Evolutionary conservation across 2,329 filamentous ascomycete genomes (phyloP), one percentile per base, ranked within the genome.

Genomic region (Aspergillus pseudoterreus): DNA sequence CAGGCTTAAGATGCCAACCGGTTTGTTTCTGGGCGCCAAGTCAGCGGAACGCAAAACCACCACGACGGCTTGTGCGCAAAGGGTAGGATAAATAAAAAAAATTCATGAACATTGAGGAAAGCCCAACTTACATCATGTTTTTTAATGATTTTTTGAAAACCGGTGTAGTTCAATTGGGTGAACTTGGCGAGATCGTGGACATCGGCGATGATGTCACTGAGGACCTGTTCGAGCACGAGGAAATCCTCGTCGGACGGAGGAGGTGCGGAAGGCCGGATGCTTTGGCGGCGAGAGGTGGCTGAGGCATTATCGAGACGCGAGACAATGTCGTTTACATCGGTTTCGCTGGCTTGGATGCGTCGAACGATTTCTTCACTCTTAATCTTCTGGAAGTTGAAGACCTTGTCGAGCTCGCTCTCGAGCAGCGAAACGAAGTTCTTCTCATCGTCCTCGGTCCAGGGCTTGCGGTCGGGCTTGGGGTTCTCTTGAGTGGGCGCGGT

Each of bases 81-180:
- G 24, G 19, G 10, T 1, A 33, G 36, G 21, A 33, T 27, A 21
- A 41, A 21, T 2, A 30, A 43, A 17, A 19, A 9, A 43, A 22
- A 38, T 15, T 12, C 48, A 35, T 35, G 33, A 24, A 15, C 38
- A 33, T 4, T 1, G 35, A 22, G 17, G 41, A n/a, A 9, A 15
- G 6, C 3, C 21, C 11, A 24, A 76, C 87, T 62, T 73, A 92
- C 89, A 75, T 96, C 94, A 72, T 99, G 94, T 80, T 99, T 99
- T 81, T 99, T 99, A 74, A 99, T 96, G 58, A 99, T 99, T 80
- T 99, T 99, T 78, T 96, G 95, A 71, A 99, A 99, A 4, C 94
- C 94, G 0, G 92, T 97, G 69, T 99, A 99, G 75, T 99, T 99
- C 68, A 99, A 77, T 76, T 96, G 92, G 6, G 95, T 95, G 70